Conservation (phyloP, 148 eudicot genomes). For the Rheum nobile region DNA sequence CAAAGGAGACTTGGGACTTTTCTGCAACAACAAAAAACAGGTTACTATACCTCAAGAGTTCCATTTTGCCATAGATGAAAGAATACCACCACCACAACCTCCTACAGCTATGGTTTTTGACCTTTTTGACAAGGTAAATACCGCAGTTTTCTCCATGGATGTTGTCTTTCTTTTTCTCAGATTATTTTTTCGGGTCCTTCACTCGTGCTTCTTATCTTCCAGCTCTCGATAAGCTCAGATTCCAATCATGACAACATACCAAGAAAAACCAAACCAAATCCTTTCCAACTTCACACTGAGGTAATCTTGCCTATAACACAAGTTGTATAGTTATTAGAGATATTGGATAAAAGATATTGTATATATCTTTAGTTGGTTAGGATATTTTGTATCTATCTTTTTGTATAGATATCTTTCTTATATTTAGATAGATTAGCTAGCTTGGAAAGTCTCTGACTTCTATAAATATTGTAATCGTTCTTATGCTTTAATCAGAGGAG, state of each 20-base stretch:
- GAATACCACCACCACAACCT: constrained; percentile 39
- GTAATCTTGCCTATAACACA: too few species aligned
- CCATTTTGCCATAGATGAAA: constrained; percentile 73
- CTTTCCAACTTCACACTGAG: constrained; percentile 84
- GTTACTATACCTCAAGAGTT: constrained; percentile 81
- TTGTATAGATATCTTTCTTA: too few species aligned
- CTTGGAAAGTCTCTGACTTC: too few species aligned
- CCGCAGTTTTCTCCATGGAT: background rate
- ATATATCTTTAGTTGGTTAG: too few species aligned
- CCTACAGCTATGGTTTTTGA: constrained; percentile 30
- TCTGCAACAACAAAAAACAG: constrained; percentile 59
- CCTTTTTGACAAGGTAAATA: constrained; percentile 78
- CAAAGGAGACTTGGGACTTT: constrained; percentile 81
- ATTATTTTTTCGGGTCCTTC: too few species aligned
- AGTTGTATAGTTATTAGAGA: too few species aligned
- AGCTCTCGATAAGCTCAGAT: constrained; percentile 78
- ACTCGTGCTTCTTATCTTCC: constrained; percentile 11
- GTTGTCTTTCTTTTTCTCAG: background rate
- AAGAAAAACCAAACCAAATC: constrained; percentile 64
- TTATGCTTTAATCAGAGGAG: too few species aligned
- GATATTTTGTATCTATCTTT: too few species aligned
- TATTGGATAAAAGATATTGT: too few species aligned
- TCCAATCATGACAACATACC: constrained; percentile 47
- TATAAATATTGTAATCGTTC: too few species aligned
- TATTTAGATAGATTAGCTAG: too few species aligned